Evolutionary conservation across 1,139 yeast genomes (phyloP).

Genomic region (Sugiyamaella grinbergsii): DNA sequence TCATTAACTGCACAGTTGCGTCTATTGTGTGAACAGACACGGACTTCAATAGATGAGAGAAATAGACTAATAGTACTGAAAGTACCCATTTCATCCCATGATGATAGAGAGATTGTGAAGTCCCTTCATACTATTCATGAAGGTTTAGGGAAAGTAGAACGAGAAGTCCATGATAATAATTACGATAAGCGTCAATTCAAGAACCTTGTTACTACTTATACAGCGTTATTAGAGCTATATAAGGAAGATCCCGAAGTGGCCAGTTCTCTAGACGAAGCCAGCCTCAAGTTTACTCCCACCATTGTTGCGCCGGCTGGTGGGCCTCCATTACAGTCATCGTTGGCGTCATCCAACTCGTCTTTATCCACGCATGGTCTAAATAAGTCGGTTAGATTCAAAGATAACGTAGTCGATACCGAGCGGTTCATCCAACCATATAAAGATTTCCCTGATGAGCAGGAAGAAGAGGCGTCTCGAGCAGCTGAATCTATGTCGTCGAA

Average conservation of each 20-base stretch:
- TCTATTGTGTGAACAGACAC: conserved; percentile 46
- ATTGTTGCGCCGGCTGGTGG: background rate
- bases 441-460: conserved; percentile 45
- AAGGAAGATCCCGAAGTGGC: conserved; percentile 25
- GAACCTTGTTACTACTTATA: conserved; percentile 24
- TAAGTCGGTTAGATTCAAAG: conserved; percentile 46
- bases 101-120: conserved; percentile 54
- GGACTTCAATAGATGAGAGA: conserved; percentile 54
- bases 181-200: conserved; percentile 22
- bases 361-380: conserved; percentile 15
- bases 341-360: conserved; percentile 4
- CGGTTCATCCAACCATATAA: conserved; percentile 48
- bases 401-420: conserved; percentile 38
- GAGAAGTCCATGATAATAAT: conserved; percentile 10
- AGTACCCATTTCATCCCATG: conserved; percentile 55
- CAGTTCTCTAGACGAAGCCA: conserved; percentile 16
- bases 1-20: conserved; percentile 28
- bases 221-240: conserved; percentile 21
- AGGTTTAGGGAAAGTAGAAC: conserved; percentile 38
- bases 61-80: conserved; percentile 49
- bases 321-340: conserved; percentile 1
- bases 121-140: conserved; percentile 46
- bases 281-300: conserved; percentile 3
- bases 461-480: conserved; percentile 28
- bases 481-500: conserved; percentile 34